Base-by-base conservation (phyloP, 139 green algal species). In the Haematococcus sp. region DNA sequence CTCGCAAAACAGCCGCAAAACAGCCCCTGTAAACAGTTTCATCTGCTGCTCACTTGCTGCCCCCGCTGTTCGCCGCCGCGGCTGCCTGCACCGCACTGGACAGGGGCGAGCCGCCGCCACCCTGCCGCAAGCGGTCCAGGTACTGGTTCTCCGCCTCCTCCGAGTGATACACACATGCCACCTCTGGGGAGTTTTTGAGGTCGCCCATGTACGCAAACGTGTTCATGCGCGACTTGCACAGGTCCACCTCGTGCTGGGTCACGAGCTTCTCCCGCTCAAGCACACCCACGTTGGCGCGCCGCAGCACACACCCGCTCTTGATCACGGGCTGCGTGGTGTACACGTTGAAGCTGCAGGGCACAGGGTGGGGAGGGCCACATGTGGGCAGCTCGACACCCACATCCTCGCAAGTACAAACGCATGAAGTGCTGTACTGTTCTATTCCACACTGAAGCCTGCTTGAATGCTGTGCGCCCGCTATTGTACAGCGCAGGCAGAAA, bases 141-240 rank as follows among this genome's bases (percentile, higher is more conserved):
- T 83, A 87, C 66, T 83, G 70, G 40, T 88, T 88, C 74, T 88
- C 83, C 13, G 77, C 95, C 58, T 97, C 95, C 82, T 99, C 96
- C 22, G 70, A 90, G 80, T 99, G 96, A 76, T 99, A 99, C 54
- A 99, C 92, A 76, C 96, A 99, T 3, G 88, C 92, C 58, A 97
- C 89, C 82, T 97, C 88, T 17, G 91, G 91, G 11, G 82, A 81
- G 23, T 90, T 84, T 20, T 93, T 81, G 44, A 99, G 76, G 80
- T 99, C 95, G 7, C 96, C 96, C 51, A 99, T 96, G 83, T 95
- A 99, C 0, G 93, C 96, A 87, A 99, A 99, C 1, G 96, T 99
- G 86, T 99, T 99, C 94, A 98, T 98, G 79, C 93, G 92, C 19
- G 89, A 81, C 83, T 96, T 98, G 89, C 96, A 99, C 30, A 84